A percentile compares a stretch with the other conserved stretches of the same genome.
Conservation (phyloP, 805 yeast genomes). For the Wickerhamomyces rabaulensis region DNA sequence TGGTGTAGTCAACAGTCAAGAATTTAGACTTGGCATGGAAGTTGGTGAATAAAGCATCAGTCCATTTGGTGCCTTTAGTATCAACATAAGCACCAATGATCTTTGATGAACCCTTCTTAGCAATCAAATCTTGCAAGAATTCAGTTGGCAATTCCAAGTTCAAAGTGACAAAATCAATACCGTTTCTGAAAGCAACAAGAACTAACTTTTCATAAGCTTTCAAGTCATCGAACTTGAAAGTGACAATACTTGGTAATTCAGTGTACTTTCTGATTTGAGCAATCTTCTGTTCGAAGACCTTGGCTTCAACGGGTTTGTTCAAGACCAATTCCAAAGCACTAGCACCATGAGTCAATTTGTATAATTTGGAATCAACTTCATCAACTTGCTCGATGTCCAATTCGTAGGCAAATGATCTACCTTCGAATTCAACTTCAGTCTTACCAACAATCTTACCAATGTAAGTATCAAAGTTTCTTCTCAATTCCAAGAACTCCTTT, state of each 20-base stretch:
- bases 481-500: conserved; percentile 50
- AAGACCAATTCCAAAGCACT: conserved; percentile 81
- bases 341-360: conserved; percentile 57
- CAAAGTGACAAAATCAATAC: conserved; percentile 76
- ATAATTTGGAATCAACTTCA: conserved; percentile 44
- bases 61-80: conserved; percentile 30
- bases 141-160: conserved; percentile 65
- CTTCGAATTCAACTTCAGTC: conserved; percentile 25
- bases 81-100: conserved; percentile 78
- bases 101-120: conserved; percentile 54
- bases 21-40: conserved; percentile 59
- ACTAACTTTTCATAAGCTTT: conserved; percentile 46
- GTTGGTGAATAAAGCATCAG: conserved; percentile 44
- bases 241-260: conserved; percentile 71
- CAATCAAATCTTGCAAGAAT: conserved; percentile 45
- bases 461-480: conserved; percentile 53
- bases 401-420: conserved; percentile 65
- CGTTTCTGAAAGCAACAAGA: conserved; percentile 63
- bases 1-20: conserved; percentile 66
- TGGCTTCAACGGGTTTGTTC: conserved; percentile 39
- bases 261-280: conserved; percentile 62
- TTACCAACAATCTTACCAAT: conserved; percentile 60
- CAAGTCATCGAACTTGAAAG: conserved; percentile 56
- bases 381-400: conserved; percentile 65
- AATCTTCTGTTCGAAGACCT: conserved; percentile 68